phyloP scores from a whole-genome alignment of 768 basidiomycete species.

The Suillus luteus region DNA sequence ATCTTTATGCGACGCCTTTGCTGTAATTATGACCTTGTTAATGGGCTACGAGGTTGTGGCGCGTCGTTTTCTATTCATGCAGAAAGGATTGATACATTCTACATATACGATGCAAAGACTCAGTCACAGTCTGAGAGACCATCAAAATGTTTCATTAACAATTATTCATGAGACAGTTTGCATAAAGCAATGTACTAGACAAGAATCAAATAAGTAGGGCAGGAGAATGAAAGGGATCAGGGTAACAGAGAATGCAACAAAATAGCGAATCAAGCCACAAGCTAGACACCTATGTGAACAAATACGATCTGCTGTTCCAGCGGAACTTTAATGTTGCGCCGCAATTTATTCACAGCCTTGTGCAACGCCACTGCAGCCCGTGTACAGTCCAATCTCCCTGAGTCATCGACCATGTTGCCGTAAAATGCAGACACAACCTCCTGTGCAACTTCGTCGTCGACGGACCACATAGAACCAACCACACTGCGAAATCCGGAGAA shows the following conservation, averaged over 20 bases:
- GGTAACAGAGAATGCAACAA: background rate
- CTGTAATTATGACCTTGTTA: background rate
- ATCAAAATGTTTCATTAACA: too few relatives aligned
- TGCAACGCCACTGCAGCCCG: background rate
- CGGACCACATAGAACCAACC: constrained; percentile 27
- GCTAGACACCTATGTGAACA: constrained; percentile 7
- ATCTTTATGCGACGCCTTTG: background rate
- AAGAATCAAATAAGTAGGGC: background rate
- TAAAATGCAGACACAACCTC: constrained; percentile 8
- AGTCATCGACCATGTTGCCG: background rate
- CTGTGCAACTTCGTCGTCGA: constrained; percentile 18
- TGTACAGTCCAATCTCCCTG: constrained; percentile 1
- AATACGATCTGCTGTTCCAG: constrained; percentile 10
- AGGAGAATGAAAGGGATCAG: background rate
- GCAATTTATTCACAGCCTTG: background rate
- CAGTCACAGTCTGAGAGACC: background rate
- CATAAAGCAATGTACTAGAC: background rate
- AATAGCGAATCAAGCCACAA: background rate
- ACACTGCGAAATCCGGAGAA: constrained; percentile 24
- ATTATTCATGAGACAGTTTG: background rate
- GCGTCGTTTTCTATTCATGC: background rate
- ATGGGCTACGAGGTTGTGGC: background rate
- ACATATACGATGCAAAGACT: background rate
- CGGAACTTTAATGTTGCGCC: background rate
- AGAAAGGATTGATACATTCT: background rate